Evolutionary conservation across 1,139 yeast genomes (phyloP).

Genomic region (Debaryomycetaceae sp.): DNA sequence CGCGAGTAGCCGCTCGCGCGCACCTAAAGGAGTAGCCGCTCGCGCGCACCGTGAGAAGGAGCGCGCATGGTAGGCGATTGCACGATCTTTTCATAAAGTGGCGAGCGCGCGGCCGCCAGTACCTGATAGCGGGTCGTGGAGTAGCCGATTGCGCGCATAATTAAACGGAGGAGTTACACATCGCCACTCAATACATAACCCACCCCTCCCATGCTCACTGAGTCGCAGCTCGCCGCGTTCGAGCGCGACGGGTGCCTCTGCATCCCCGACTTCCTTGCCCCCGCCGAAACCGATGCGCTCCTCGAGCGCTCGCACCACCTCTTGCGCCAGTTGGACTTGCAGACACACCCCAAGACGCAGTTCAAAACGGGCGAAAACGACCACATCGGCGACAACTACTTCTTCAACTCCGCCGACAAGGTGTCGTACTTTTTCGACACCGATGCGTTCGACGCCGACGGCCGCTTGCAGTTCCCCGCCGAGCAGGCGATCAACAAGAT

Average conservation of each 20-base stretch:
- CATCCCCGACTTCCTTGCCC: constrained; percentile 49
- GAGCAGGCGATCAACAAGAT: constrained; percentile 66
- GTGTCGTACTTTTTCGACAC: constrained; percentile 68
- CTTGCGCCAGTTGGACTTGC: constrained; percentile 46
- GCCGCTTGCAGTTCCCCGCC: constrained; percentile 49
- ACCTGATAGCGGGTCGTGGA: no score
- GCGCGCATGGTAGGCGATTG: no score
- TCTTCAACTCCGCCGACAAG: constrained; percentile 66
- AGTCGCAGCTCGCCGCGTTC: constrained; percentile 44
- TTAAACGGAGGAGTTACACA: no score
- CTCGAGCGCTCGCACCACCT: constrained; percentile 41
- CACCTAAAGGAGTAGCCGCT: no score
- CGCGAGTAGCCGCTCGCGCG: no score
- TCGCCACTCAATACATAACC: no score
- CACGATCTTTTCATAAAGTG: no score
- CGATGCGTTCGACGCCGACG: constrained; percentile 56
- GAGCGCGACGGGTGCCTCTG: constrained; percentile 60
- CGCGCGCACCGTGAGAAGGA: no score
- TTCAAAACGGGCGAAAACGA: constrained; percentile 63
- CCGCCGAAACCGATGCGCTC: constrained; percentile 35
- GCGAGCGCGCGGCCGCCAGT: no score
- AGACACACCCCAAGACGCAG: constrained; percentile 64
- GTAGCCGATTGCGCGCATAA: no score
- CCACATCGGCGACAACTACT: constrained; percentile 74
- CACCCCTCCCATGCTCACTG: constrained; percentile 20